These are phyloP conservation scores for Barnettozyma wickerhamii DNA, from an alignment of 805 yeast genomes.

Conservation along the genomic window DNA sequence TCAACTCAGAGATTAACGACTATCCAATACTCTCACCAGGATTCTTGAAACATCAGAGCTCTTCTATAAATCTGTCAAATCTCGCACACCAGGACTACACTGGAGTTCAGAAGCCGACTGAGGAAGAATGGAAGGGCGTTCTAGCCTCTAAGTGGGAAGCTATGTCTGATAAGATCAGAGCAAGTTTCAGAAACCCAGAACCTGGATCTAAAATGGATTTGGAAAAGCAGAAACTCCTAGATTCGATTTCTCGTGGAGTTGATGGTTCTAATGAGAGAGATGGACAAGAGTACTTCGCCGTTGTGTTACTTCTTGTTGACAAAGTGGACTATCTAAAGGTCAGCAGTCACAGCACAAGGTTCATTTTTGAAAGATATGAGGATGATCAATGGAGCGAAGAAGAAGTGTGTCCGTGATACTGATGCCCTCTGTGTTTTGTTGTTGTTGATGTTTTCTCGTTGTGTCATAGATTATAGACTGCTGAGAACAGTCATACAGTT, in stretches of 20 bases:
- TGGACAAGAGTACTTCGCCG: conserved; percentile 57
- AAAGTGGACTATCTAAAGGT: conserved; percentile 65
- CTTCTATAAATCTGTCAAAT: conserved; percentile 20
- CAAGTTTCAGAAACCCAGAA: conserved; percentile 66
- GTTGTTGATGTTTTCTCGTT: conserved; percentile 5
- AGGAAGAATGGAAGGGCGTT: conserved; percentile 67
- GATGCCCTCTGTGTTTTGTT: background rate
- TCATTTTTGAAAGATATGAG: conserved; percentile 47
- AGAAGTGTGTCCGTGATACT: conserved; percentile 66
- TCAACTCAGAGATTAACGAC: conserved; percentile 17
- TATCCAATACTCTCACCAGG: conserved; percentile 30
- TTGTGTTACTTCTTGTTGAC: conserved; percentile 65
- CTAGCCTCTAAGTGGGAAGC: conserved; percentile 56
- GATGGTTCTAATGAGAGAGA: conserved; percentile 70
- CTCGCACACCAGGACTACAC: conserved; percentile 3
- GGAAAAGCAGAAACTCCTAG: conserved; percentile 53
- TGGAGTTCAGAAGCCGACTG: conserved; percentile 14
- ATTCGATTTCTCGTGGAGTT: conserved; percentile 74
- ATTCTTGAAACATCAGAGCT: conserved; percentile 17
- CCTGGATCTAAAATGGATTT: conserved; percentile 60
- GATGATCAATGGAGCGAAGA: conserved; percentile 68
- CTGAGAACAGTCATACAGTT: too few species aligned
- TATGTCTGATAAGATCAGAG: conserved; percentile 55
- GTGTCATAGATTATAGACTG: too few species aligned
- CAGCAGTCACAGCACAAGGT: conserved; percentile 49